These are phyloP conservation scores for Salix koriyanagi DNA, from an alignment of 345 rosid species.

Conservation along the genomic window DNA sequence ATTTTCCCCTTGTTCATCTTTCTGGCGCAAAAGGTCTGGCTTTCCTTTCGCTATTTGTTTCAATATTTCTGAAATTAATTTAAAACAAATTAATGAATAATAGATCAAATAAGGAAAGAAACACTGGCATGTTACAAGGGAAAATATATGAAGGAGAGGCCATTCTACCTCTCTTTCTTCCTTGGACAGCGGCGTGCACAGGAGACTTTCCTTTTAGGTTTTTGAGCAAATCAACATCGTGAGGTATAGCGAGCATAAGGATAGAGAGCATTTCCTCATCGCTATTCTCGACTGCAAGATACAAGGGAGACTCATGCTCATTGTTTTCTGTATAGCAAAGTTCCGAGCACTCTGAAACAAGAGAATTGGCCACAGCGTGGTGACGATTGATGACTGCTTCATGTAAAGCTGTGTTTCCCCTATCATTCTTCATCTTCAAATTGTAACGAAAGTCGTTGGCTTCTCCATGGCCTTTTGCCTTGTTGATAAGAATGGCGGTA, in stretches of 20 bases:
- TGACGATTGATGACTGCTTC: neutral
- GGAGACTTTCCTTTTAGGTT: neutral
- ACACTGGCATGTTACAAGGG: neutral
- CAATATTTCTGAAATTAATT: neutral
- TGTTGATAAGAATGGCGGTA: neutral
- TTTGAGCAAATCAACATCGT: accelerated
- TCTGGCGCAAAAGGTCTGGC: neutral
- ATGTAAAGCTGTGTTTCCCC: conserved; percentile 3
- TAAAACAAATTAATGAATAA: neutral
- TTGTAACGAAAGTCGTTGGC: too few relatives aligned
- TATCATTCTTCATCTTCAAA: neutral
- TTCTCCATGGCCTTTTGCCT: neutral
- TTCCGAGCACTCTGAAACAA: neutral
- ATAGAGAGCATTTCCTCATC: neutral
- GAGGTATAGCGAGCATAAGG: neutral
- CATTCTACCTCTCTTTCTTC: neutral
- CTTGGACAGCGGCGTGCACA: neutral
- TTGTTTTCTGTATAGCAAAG: neutral
- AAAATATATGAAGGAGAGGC: too few relatives aligned
- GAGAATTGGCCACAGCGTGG: neutral
- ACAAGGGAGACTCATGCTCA: neutral
- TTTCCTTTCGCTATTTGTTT: neutral
- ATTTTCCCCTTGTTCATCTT: neutral
- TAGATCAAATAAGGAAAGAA: neutral
- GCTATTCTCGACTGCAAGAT: neutral